Percentiles rank a stretch among this genome's conserved stretches.
Conservation (phyloP, 306 rosid species). For the Lithocarpus polystachyus region DNA sequence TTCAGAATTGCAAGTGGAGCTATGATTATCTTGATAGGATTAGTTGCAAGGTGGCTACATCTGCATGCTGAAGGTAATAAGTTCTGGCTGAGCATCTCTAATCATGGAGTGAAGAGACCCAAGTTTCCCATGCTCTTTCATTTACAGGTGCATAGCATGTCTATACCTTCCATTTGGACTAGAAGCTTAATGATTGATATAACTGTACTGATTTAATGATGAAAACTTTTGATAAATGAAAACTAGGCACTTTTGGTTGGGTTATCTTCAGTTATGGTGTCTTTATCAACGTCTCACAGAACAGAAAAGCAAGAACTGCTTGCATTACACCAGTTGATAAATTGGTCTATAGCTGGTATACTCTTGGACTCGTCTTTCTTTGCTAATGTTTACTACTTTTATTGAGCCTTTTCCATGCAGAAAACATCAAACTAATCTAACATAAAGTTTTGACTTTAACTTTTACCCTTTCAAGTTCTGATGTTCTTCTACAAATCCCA, state of each 20-base stretch:
- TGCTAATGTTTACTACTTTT: not conserved
- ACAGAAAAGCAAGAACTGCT: conserved; percentile 67
- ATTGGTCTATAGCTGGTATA: conserved; percentile 80
- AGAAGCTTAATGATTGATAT: conserved; percentile 16
- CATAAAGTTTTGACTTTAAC: not conserved
- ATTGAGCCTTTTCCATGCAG: not conserved
- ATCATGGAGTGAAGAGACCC: conserved; percentile 19
- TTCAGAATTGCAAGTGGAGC: conserved; percentile 77
- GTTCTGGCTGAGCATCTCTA: conserved; percentile 67
- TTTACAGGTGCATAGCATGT: conserved; percentile 53
- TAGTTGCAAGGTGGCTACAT: conserved; percentile 70
- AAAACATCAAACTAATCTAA: not conserved
- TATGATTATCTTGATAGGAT: conserved; percentile 62
- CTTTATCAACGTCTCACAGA: conserved; percentile 76
- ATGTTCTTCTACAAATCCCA: not conserved
- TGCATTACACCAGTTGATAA: conserved; percentile 62
- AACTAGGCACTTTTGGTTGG: conserved; percentile 72
- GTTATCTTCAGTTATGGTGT: conserved; percentile 75
- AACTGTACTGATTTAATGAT: conserved; percentile 3
- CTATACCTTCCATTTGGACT: conserved; percentile 12
- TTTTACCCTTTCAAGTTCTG: conserved; percentile 3
- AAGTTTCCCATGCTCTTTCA: conserved; percentile 54
- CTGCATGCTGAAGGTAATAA: conserved; percentile 44
- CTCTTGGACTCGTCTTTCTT: conserved; percentile 20
- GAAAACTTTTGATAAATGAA: conserved; percentile 8